phyloP scores from a whole-genome alignment of 1,284 basidiomycete genomes.

The Leccinum insigne region DNA sequence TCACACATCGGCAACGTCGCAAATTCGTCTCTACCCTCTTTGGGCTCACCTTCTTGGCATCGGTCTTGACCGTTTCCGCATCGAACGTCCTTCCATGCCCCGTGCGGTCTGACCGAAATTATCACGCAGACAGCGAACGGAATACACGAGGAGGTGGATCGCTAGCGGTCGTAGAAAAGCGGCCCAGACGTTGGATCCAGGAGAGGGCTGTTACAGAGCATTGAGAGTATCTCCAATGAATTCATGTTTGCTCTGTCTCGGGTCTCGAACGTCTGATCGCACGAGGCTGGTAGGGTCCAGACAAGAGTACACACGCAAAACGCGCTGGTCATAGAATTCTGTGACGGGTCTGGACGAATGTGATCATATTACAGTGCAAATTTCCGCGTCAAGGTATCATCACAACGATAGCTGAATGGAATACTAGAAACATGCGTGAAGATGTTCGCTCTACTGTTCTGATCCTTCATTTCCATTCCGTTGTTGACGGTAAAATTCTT shows the following conservation, averaged over 20 bases:
- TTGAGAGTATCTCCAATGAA: constrained; percentile 13
- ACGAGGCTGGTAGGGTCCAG: background rate
- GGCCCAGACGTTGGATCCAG: constrained; percentile 79
- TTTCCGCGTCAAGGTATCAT: constrained; percentile 31
- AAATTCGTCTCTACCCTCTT: constrained; percentile 77
- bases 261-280: constrained; percentile 3
- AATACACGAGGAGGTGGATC: constrained; percentile 27
- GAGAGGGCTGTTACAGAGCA: constrained; percentile 45
- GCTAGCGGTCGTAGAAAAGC: constrained; percentile 55
- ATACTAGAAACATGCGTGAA: constrained; percentile 10
- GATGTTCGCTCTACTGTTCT: constrained; percentile 17
- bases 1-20: constrained; percentile 62
- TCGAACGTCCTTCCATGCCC: constrained; percentile 79
- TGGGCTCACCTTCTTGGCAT: constrained; percentile 72
- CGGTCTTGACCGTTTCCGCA: constrained; percentile 77
- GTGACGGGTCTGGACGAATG: constrained; percentile 11
- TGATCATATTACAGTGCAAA: constrained; percentile 33
- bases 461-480: constrained; percentile 19
- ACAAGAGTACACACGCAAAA: background rate
- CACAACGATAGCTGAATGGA: constrained; percentile 13
- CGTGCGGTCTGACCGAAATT: constrained; percentile 51
- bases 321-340: background rate
- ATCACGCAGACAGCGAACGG: constrained; percentile 47
- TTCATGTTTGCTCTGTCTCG: constrained; percentile 10
- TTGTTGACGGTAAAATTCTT: constrained; percentile 48